Base-by-base conservation (phyloP, 2,329 filamentous ascomycete species). In the Penicillium vulpinum region DNA sequence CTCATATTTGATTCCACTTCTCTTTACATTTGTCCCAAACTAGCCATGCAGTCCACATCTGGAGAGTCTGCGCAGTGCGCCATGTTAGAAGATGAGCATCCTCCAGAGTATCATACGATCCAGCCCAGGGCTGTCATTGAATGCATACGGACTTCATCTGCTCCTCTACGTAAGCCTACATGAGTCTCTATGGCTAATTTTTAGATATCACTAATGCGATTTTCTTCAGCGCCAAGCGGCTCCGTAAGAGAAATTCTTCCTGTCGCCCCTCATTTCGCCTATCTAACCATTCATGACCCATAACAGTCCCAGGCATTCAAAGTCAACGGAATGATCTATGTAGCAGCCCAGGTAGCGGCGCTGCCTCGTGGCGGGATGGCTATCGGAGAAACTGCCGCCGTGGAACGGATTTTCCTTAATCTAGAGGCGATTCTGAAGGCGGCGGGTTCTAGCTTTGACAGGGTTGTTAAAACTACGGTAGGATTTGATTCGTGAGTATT, bases 221-320 rank as follows among this genome's bases (percentile, higher is more conserved):
- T n/a, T 21, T 28, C 16, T 11, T 31, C 31, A 52, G 50, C 50
- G 22, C 40, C 50, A 2, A 52, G 40, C 33, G 31, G 31, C 50
- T 52, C 50, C 3, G 50, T 52, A 46, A 46, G 50, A 31, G 15
- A 7, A 38, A 44, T 29, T 11, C 10, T 18, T 13, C 24, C 40
- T 4, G 16, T 2, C 41, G 8, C 3, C 2, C 6, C 6, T 15
- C 8, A 28, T 15, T 29, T 44, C 11, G 18, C 48, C 5, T 8
- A n/a, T 45, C 24, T 46, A 29, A 52, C 40, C 31, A 29, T 5
- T 21, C 16, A 24, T 18, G 13, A 29, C 24, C 15, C 16, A 24
- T 18, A 10, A 29, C 24, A 52, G 50, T 52, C 50, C 1, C 50
- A 52, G n/a, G 50, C 50, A 35, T 52, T 52, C 24, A 52, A 52